These are phyloP conservation scores for Talaromyces ruber DNA, from an alignment of 495 filamentous ascomycete genomes.

Conservation along the genomic window DNA sequence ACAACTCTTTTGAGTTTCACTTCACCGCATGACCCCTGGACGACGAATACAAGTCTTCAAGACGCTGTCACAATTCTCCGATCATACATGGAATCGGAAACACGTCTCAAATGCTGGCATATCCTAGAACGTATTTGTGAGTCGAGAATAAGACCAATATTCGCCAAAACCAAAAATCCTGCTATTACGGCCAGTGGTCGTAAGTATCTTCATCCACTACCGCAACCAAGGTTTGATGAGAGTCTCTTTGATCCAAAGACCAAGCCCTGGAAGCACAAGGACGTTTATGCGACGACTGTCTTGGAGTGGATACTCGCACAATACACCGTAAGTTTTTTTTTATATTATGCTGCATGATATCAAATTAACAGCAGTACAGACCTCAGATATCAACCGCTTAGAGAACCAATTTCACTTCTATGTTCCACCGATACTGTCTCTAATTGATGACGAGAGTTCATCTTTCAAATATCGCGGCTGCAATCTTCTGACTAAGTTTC, in stretches of 20 bases:
- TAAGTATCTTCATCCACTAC: slow-evolving; percentile 46
- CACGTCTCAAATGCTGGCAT: slow-evolving; percentile 20
- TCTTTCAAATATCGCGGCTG: slow-evolving; percentile 53
- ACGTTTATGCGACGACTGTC: slow-evolving; percentile 52
- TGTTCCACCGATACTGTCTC: slow-evolving; percentile 71
- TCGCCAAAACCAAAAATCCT: slow-evolving; percentile 54
- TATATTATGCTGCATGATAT: neutral
- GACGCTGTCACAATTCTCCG: slow-evolving; percentile 33
- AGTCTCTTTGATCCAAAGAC: slow-evolving; percentile 36
- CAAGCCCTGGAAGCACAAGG: slow-evolving; percentile 69
- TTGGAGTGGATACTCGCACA: slow-evolving; percentile 56
- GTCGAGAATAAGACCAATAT: slow-evolving; percentile 54
- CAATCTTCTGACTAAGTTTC: slow-evolving; percentile 47
- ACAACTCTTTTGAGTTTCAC: slow-evolving; percentile 39
- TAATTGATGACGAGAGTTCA: slow-evolving; percentile 62
- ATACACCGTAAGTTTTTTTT: slow-evolving; percentile 22
- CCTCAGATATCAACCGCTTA: slow-evolving; percentile 20
- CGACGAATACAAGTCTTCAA: slow-evolving; percentile 20
- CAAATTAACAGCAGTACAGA: slow-evolving; percentile 8
- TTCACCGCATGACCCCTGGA: slow-evolving; percentile 45
- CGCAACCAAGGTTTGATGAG: slow-evolving; percentile 29
- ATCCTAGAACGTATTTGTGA: slow-evolving; percentile 49
- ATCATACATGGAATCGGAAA: slow-evolving; percentile 20
- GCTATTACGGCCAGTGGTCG: slow-evolving; percentile 55
- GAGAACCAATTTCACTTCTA: slow-evolving; percentile 65